These are phyloP conservation scores for Oemleria cerasiformis DNA, from an alignment of 306 rosid species.

Conservation along the genomic window DNA sequence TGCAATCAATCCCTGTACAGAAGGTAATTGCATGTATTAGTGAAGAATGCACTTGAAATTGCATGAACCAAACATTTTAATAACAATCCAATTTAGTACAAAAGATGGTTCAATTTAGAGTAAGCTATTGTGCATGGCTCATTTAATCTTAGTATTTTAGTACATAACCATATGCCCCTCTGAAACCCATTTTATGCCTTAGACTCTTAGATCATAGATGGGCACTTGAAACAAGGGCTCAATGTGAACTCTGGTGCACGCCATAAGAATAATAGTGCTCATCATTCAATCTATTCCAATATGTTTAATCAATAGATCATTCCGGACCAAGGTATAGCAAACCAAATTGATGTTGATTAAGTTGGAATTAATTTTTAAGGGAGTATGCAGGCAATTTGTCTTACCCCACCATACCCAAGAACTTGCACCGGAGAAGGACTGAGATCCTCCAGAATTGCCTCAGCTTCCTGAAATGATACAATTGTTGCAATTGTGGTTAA, in stretches of 20 bases:
- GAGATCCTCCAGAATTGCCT: conserved; percentile 80
- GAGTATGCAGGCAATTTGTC: conserved; percentile 31
- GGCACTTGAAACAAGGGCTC: too few relatives aligned
- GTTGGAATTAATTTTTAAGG: not conserved
- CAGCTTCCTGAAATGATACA: conserved; percentile 74
- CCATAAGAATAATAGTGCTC: not conserved
- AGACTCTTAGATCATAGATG: too few relatives aligned
- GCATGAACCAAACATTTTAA: not conserved
- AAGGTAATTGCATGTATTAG: conserved; percentile 30
- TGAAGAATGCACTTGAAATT: conserved; percentile 21
- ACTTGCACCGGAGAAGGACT: conserved; percentile 65
- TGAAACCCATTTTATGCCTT: not conserved
- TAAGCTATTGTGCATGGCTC: not conserved
- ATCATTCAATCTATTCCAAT: not conserved
- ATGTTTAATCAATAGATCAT: not conserved
- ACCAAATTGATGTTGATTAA: conserved; percentile 12
- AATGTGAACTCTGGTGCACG: too few relatives aligned
- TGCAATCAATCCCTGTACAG: conserved; percentile 61
- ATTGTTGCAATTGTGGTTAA: conserved; percentile 11
- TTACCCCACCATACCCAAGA: conserved; percentile 76
- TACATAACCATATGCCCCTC: not conserved
- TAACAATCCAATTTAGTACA: not conserved
- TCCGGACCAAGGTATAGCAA: not conserved
- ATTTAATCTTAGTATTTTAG: too few relatives aligned
- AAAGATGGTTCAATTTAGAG: not conserved